These are phyloP conservation scores for Babesia caballi DNA, from an alignment of 169 alveolate genomes.

Conservation along the genomic window DNA sequence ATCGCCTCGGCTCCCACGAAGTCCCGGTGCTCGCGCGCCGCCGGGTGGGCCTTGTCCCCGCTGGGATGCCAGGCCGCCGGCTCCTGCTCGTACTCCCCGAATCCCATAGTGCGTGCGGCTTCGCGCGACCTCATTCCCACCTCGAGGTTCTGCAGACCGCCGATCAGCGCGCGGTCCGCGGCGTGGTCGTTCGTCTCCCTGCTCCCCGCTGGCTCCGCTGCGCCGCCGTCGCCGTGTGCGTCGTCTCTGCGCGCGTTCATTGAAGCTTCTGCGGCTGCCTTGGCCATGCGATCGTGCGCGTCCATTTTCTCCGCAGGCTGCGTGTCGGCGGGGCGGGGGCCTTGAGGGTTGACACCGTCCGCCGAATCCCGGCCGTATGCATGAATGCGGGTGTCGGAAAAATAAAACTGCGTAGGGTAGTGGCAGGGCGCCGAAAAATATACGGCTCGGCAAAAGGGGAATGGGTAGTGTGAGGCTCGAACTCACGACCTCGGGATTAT, in stretches of 20 bases:
- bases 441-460: not conserved
- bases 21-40: not conserved
- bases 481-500: conserved; percentile 92
- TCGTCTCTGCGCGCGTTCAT: not conserved
- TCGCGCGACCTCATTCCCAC: not conserved
- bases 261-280: not conserved
- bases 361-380: not conserved
- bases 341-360: too few relatives aligned
- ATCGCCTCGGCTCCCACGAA: conserved; percentile 3
- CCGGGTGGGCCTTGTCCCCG: not conserved
- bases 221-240: not conserved
- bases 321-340: not conserved
- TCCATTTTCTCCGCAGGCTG: not conserved
- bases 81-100: not conserved
- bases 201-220: not conserved
- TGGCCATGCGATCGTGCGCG: not conserved
- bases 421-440: not conserved
- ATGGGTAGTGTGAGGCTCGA: conserved; percentile 88
- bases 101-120: not conserved
- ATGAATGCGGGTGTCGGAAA: not conserved
- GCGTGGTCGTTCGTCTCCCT: not conserved
- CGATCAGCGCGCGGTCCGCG: not conserved
- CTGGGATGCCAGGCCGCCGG: not conserved
- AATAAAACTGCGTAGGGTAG: not conserved
- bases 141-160: not conserved